phyloP scores from a whole-genome alignment of 495 filamentous ascomycete genomes.

The Lasiosphaeris hirsuta region DNA sequence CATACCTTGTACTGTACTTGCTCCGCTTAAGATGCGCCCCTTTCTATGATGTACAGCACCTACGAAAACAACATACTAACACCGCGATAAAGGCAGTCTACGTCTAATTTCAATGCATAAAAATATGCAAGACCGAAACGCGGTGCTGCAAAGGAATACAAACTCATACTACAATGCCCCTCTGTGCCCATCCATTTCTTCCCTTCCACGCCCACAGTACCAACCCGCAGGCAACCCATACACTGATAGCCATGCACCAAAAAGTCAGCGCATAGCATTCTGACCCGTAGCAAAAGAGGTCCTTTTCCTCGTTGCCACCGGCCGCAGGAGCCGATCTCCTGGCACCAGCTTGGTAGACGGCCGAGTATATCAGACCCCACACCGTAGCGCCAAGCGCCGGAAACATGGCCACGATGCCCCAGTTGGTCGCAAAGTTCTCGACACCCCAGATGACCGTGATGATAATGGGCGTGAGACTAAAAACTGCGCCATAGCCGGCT shows the following conservation, averaged over 20 bases:
- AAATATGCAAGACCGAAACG: background rate
- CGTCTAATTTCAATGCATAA: background rate
- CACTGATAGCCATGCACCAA: conserved; percentile 74
- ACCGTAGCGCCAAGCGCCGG: conserved; percentile 80
- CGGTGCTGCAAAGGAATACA: background rate
- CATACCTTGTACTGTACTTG: background rate
- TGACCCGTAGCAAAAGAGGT: conserved; percentile 67
- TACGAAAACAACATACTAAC: background rate
- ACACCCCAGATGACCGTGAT: conserved; percentile 95
- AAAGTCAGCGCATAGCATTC: conserved; percentile 74
- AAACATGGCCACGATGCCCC: conserved; percentile 89
- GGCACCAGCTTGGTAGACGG: conserved; percentile 68
- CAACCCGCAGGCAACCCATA: conserved; percentile 71
- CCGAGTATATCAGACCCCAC: conserved; percentile 81
- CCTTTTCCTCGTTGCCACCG: conserved; percentile 31
- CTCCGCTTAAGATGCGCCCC: background rate
- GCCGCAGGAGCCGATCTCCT: conserved; percentile 23
- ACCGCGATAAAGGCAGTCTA: background rate
- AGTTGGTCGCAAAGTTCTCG: conserved; percentile 97
- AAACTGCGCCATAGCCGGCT: conserved; percentile 87
- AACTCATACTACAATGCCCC: conserved; percentile 66
- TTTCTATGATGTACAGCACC: background rate
- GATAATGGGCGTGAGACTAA: conserved; percentile 85
- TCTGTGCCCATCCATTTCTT: conserved; percentile 66
- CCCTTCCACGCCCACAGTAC: conserved; percentile 82